Conservation (phyloP, 2,329 filamentous ascomycete species). For the Hansfordia pulvinata region DNA sequence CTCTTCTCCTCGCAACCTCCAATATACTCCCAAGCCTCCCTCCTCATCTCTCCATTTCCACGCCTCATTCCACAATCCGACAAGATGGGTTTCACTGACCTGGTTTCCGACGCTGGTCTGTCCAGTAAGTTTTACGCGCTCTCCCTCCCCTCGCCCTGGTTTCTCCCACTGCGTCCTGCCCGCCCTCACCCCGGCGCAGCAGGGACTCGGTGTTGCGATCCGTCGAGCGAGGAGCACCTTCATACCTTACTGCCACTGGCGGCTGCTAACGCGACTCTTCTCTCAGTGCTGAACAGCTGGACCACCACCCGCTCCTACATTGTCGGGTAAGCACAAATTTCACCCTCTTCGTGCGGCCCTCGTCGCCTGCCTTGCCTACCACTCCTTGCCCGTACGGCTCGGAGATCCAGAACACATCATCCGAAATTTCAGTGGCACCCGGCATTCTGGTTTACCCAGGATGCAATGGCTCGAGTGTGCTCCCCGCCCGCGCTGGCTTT, state of each 20-base stretch:
- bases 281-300: constrained; percentile 42
- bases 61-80: constrained; percentile 7
- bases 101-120: constrained; percentile 41
- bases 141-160: constrained; percentile 2
- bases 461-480: too few relatives aligned
- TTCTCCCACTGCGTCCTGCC: constrained; percentile 2
- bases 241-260: constrained; percentile 1
- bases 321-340: constrained; percentile 49
- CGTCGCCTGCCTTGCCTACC: not conserved
- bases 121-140: constrained; percentile 25
- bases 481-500: too few relatives aligned
- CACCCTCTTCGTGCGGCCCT: constrained; percentile 5
- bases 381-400: not conserved
- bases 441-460: too few relatives aligned
- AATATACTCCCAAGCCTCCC: constrained; percentile 20
- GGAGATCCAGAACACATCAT: not conserved
- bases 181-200: too few relatives aligned
- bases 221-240: not conserved
- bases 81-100: constrained; percentile 48
- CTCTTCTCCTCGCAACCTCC: too few relatives aligned
- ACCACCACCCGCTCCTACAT: constrained; percentile 57
- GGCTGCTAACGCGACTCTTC: constrained; percentile 5
- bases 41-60: constrained; percentile 7
- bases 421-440: too few relatives aligned
- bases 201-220: too few relatives aligned